Evolutionary conservation across 1,284 basidiomycete species (phyloP), one percentile per base, ranked within the genome.

Genomic region (Sutorius eximius): DNA sequence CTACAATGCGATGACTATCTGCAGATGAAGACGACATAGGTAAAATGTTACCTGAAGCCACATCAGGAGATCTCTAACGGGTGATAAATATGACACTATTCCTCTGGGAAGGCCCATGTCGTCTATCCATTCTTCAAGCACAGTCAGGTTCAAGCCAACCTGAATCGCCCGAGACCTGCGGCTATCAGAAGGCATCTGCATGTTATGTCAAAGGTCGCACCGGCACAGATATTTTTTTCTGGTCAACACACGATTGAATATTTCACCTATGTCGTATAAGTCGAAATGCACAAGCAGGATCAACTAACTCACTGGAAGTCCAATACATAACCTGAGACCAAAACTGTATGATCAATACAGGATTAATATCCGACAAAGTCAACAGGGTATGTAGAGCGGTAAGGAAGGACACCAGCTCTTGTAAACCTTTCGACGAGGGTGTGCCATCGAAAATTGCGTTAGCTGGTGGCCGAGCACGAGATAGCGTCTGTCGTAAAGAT

Each of bases 291-390:
- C 10, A 18, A 4, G 8, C n/a, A 36, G 48, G 45, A 13, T 5
- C 3, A 36, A 34, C n/a, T 8, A 1, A 61, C 86, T 70, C 70
- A 90, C 89, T 89, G 27, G 87, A 83, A 45, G 87, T 87, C 93
- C 93, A 96, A 68, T 93, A 96, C 75, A 95, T 87, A 18, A 97
- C 86, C 73, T 99, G 96, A 1, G 94, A 96, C 82, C 95, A 95
- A 43, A 94, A 81, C 70, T 99, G 96, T 15, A 91, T 86, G 56
- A 89, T 88, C 44, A 98, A 79, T 2, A 84, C 88, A 11, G 96
- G 95, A 67, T 98, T 98, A 61, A 98, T 83, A 58, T 96, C 91
- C 59, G 95, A 93, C 20, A 95, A 76, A 45, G 87, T 85, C 12
- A 99, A 78, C 32, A 98, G 75, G 16, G 91, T 86, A 57, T 98